Percentiles rank a stretch among this genome's conserved stretches.
These are phyloP conservation scores for Boletus huronensis DNA, from an alignment of 768 basidiomycete species.

Conservation along the genomic window DNA sequence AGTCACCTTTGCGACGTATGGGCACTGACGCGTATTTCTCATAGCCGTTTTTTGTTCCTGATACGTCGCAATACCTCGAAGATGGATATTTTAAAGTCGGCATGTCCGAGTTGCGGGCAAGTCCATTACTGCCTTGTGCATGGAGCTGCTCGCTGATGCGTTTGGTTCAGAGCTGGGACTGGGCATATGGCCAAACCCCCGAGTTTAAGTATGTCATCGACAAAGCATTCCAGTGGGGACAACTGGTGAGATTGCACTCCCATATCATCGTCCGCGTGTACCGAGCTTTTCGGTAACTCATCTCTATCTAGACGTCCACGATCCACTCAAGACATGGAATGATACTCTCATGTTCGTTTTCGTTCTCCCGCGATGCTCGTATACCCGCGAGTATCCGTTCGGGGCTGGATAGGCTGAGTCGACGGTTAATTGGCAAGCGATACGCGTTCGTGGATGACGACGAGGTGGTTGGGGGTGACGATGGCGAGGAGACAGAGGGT, in stretches of 20 bases:
- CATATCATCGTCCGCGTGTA: not conserved
- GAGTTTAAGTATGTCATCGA: constrained; percentile 72
- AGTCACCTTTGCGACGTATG: not conserved
- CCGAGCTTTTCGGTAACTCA: not conserved
- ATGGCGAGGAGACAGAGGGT: not conserved
- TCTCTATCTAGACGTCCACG: not conserved
- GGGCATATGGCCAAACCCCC: constrained; percentile 91
- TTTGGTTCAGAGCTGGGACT: constrained; percentile 77
- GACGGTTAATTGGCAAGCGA: constrained; percentile 33
- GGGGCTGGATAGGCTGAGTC: constrained; percentile 21
- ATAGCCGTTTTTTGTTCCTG: constrained; percentile 43
- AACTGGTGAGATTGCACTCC: constrained; percentile 36
- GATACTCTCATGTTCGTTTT: constrained; percentile 15
- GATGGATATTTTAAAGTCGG: constrained; percentile 65
- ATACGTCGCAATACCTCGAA: constrained; percentile 40
- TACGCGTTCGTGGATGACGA: constrained; percentile 41
- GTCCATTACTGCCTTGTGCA: constrained; percentile 15
- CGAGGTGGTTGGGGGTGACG: constrained; percentile 2
- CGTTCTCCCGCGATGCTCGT: not conserved
- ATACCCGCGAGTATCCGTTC: not conserved
- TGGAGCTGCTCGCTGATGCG: not conserved
- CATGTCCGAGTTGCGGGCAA: constrained; percentile 69
- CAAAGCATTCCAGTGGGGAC: constrained; percentile 50
- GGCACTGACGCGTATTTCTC: not conserved
- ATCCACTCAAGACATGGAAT: not conserved